A percentile compares a stretch with the other conserved stretches of the same genome.
Conservation (phyloP, 106 monocot species). For the Dioscorea zingiberensis region DNA sequence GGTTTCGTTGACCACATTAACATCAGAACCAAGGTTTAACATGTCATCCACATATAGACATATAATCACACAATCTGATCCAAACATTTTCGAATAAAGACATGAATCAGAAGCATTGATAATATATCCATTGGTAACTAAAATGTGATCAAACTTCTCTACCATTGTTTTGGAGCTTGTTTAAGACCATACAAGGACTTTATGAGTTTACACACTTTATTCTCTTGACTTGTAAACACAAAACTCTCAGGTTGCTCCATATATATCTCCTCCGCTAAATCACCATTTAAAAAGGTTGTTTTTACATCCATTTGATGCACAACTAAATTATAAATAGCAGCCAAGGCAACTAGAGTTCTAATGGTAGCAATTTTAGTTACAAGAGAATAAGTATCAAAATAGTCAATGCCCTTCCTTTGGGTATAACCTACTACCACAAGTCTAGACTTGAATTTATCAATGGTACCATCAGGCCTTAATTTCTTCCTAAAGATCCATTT, state of each 20-base stretch:
- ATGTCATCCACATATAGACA: slow-evolving; percentile 10
- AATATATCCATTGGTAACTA: not conserved
- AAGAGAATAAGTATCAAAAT: too few species aligned
- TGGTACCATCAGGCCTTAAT: not conserved
- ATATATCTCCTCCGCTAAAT: not conserved
- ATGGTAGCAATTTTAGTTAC: too few species aligned
- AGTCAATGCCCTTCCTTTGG: not conserved
- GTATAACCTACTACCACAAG: not conserved
- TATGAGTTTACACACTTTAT: not conserved
- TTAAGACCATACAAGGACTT: not conserved
- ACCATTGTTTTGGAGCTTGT: too few species aligned
- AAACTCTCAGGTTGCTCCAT: not conserved
- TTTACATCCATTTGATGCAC: too few species aligned
- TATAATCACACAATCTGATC: not conserved
- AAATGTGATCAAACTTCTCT: not conserved
- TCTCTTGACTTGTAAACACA: not conserved
- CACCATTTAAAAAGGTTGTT: too few species aligned
- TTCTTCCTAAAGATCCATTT: too few species aligned
- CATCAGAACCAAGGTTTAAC: not conserved
- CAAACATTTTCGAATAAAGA: too few species aligned
- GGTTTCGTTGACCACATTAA: not conserved
- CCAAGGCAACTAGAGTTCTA: too few species aligned
- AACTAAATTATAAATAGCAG: too few species aligned
- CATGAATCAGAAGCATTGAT: not conserved
- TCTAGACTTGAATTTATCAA: not conserved